Base-by-base conservation (phyloP, 768 basidiomycete species). In the Boletus speciosus region DNA sequence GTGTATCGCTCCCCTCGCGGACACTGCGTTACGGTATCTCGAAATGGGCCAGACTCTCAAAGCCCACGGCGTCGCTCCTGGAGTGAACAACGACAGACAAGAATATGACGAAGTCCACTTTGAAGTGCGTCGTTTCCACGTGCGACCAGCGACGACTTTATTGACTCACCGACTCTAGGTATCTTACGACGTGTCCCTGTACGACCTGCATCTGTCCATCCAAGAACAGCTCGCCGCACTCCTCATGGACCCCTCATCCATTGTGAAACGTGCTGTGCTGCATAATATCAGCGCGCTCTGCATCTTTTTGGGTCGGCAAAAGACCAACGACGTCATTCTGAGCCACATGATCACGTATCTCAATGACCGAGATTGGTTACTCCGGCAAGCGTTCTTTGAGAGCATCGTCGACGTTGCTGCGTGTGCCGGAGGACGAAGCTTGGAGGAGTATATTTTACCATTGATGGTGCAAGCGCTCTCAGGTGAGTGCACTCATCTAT, bases 401-500 rank as follows among this genome's bases (percentile, higher is more conserved):
- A 90, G 90, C 55, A 93, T 97, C 29, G 92, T 98, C 19, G 94
- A 93, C 56, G 93, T 99, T 1, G 95, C 95, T 6, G 90, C 90
- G 0, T 96, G 92, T 72, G 92, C 95, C 4, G 95, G 95, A 1
- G 88, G 90, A 31, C 76, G 87, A 54, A 95, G 92, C 60, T 66
- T 98, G 61, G 97, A 98, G 65, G 94, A 98, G 62, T 98, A 98
- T 62, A 96, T 98, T 49, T 67, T 97, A n/a, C 97, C 97, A 0
- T 70, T 99, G 54, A 94, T 98, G 92, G 83, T 93, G 5, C 95
- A 98, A 62, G 93, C 95, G 0, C 72, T 99, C 27, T 93, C 93
- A 49, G 96, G 96, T 94, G 53, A 36, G 81, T 62, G 9, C 29
- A 14, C 6, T 31, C 41, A 16, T 27, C 8, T 6, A 11, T 32